Evolutionary conservation across 1,139 yeast species (phyloP).

Genomic region (Pneumocystis carinii): DNA sequence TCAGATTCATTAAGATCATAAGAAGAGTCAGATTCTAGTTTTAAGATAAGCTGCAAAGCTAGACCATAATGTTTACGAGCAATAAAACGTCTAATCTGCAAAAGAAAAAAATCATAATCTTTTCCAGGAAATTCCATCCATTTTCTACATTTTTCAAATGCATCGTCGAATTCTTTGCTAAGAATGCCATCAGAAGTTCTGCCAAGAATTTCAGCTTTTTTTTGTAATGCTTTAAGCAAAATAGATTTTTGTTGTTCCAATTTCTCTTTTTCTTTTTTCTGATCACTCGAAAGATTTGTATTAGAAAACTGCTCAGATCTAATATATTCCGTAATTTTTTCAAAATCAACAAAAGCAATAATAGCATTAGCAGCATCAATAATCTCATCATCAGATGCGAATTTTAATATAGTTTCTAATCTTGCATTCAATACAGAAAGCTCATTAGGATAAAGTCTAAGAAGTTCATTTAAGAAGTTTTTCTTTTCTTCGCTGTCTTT

Average conservation of each 20-base stretch:
- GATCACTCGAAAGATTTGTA: background rate
- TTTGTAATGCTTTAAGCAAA: constrained; percentile 2
- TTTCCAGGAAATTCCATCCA: constrained; percentile 5
- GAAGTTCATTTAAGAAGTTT: constrained; percentile 5
- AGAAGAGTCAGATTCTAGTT: constrained; percentile 2
- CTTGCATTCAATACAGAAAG: constrained; percentile 8
- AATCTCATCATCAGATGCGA: constrained; percentile 4
- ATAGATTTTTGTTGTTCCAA: constrained; percentile 1
- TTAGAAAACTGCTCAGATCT: constrained; percentile 4
- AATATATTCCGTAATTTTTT: constrained; percentile 6
- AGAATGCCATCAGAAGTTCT: constrained; percentile 5
- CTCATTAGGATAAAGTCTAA: constrained; percentile 7
- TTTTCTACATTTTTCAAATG: constrained; percentile 1
- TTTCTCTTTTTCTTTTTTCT: constrained; percentile 1
- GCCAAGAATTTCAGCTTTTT: constrained; percentile 2
- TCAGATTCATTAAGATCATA: constrained; percentile 6
- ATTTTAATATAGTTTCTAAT: constrained; percentile 5
- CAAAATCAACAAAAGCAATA: constrained; percentile 7
- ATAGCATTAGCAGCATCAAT: constrained; percentile 6
- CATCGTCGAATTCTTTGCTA: constrained; percentile 1
- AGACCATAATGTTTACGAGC: constrained; percentile 6
- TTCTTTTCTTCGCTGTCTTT: constrained; percentile 8
- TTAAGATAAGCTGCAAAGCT: constrained; percentile 7
- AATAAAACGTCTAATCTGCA: constrained; percentile 2
- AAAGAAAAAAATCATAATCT: constrained; percentile 2